Evolutionary conservation across 768 basidiomycete species (phyloP).

Genomic region (Termitomyces eurrhizus): DNA sequence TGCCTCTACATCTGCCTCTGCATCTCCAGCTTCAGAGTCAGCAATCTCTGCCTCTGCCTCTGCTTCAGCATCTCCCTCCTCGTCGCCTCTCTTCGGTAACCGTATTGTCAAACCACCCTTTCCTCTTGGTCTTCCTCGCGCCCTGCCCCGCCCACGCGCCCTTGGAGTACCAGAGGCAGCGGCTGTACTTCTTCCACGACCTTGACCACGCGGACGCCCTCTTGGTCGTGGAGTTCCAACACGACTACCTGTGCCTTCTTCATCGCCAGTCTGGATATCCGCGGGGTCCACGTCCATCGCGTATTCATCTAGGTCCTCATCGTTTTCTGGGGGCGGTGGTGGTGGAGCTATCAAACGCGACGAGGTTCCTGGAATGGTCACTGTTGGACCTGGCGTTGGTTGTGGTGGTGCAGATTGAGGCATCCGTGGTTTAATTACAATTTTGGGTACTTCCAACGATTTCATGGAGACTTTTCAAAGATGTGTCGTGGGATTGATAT

Average conservation of each 20-base stretch:
- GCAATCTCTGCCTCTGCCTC: conserved; percentile 34
- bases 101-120: conserved; percentile 25
- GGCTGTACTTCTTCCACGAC: conserved; percentile 30
- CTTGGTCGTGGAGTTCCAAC: conserved; percentile 32
- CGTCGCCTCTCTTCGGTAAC: conserved; percentile 26
- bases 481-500: background rate
- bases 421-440: conserved; percentile 44
- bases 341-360: conserved; percentile 18
- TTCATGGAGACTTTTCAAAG: background rate
- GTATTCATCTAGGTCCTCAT: conserved; percentile 31
- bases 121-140: conserved; percentile 27
- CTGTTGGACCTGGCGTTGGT: conserved; percentile 10
- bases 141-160: conserved; percentile 36
- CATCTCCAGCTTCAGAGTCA: conserved; percentile 33
- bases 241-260: conserved; percentile 19
- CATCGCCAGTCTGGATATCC: conserved; percentile 29
- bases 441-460: conserved; percentile 31
- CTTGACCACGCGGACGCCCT: conserved; percentile 41
- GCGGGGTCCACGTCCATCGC: conserved; percentile 35
- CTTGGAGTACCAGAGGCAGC: conserved; percentile 26
- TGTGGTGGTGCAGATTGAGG: conserved; percentile 22
- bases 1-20: conserved; percentile 24
- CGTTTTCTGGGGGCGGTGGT: conserved; percentile 22
- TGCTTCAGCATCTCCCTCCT: conserved; percentile 29
- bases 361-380: conserved; percentile 21